phyloP scores from a whole-genome alignment of 2,329 filamentous ascomycete species.

The Clonostachys byssicola region DNA sequence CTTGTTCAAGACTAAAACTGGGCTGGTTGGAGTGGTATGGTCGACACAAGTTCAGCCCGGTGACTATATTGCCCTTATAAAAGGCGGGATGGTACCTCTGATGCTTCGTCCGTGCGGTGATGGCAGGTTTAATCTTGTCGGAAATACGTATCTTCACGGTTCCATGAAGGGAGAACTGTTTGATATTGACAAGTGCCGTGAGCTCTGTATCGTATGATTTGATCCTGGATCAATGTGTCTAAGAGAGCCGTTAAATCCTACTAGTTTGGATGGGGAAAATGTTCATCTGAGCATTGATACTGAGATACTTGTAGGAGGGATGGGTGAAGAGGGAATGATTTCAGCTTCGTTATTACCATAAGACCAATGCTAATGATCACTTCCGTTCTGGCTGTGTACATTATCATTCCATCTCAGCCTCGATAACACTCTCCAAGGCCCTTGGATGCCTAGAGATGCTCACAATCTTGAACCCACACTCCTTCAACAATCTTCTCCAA shows the following conservation, averaged over 20 bases:
- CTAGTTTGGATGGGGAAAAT: too few species aligned
- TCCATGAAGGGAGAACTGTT: neutral
- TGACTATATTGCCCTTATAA: neutral
- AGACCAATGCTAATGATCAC: too few species aligned
- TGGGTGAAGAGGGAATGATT: too few species aligned
- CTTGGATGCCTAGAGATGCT: constrained; percentile 19
- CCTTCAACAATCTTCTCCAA: constrained; percentile 17
- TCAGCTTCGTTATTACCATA: too few species aligned
- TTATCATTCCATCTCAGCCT: constrained; percentile 5
- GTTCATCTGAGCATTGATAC: too few species aligned
- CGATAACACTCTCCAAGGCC: constrained; percentile 6
- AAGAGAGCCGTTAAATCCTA: too few species aligned
- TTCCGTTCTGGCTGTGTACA: too few species aligned
- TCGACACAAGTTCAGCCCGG: neutral
- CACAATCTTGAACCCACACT: constrained; percentile 15
- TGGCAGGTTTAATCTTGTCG: neutral
- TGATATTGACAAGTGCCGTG: neutral
- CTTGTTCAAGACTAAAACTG: neutral
- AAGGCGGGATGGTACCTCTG: neutral
- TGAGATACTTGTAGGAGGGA: too few species aligned
- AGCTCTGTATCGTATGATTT: too few species aligned
- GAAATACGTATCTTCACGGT: neutral
- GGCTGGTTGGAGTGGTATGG: neutral
- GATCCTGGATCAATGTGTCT: too few species aligned
- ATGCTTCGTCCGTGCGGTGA: neutral